Conservation (phyloP, 139 green algal species). For the Nannochloris sp. region DNA sequence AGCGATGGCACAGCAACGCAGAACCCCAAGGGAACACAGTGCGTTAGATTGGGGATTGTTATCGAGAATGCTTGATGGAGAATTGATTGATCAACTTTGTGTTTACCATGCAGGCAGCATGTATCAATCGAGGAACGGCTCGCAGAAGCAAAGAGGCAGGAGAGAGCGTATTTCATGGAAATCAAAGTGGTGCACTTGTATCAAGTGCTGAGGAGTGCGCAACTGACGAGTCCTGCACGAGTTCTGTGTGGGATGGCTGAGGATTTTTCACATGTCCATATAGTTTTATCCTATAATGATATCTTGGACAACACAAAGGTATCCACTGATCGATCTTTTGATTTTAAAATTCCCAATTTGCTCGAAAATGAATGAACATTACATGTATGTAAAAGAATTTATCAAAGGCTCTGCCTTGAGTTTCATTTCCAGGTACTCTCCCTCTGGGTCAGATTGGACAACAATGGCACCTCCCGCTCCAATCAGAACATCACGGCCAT, state of each 20-base stretch:
- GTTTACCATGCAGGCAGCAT: slow-evolving; percentile 15
- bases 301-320: background rate
- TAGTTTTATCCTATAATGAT: slow-evolving; percentile 5
- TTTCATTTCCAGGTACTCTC: slow-evolving; percentile 90
- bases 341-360: background rate
- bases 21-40: too few species aligned
- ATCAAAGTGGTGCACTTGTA: slow-evolving; percentile 55
- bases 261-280: slow-evolving; percentile 2
- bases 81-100: too few species aligned
- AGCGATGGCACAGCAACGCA: background rate
- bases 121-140: slow-evolving; percentile 35
- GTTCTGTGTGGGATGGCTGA: slow-evolving; percentile 47
- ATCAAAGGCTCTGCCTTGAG: slow-evolving; percentile 77
- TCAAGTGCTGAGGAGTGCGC: slow-evolving; percentile 36
- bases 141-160: slow-evolving; percentile 20
- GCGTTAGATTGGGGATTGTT: too few species aligned
- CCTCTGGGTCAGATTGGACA: slow-evolving; percentile 52
- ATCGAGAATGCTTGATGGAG: too few species aligned
- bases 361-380: background rate
- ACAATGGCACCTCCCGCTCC: slow-evolving; percentile 91
- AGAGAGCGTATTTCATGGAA: slow-evolving; percentile 17
- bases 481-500: slow-evolving; percentile 44
- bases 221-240: slow-evolving; percentile 40
- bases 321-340: background rate
- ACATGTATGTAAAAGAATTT: slow-evolving; percentile 9